A percentile compares a stretch with the other conserved stretches of the same genome.
These are phyloP conservation scores for Coccinonectria pachysandricola DNA, from an alignment of 2,329 filamentous ascomycete genomes.

Conservation along the genomic window DNA sequence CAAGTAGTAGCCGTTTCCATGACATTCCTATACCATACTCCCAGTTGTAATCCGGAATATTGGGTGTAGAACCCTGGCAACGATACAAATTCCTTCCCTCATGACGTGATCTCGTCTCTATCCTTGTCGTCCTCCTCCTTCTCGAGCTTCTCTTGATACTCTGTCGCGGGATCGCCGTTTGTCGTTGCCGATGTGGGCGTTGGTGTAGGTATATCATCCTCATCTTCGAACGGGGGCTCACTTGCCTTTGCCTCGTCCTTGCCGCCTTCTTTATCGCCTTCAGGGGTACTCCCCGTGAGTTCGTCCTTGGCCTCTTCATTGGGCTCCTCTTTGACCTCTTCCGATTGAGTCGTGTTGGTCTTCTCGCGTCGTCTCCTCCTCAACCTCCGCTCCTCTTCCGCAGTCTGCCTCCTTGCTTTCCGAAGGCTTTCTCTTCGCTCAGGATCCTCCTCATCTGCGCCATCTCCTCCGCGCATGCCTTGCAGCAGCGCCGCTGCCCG, in stretches of 20 bases:
- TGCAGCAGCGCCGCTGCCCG: constrained; percentile 76
- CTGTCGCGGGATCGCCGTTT: constrained; percentile 6
- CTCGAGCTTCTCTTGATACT: constrained; percentile 14
- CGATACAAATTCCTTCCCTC: constrained; percentile 8
- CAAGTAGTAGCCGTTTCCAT: no score
- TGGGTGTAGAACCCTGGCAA: no score
- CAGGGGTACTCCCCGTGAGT: no score
- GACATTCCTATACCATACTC: no score
- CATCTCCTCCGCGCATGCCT: constrained; percentile 63
- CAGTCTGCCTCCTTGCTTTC: constrained; percentile 54
- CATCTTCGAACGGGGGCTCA: constrained; percentile 6
- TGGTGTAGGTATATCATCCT: constrained; percentile 13
- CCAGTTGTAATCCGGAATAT: no score
- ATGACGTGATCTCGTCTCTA: no score
- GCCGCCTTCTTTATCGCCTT: constrained; percentile 6
- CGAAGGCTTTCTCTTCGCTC: constrained; percentile 52
- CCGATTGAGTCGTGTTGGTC: constrained; percentile 28
- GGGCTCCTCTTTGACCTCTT: constrained; percentile 16
- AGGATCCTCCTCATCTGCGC: constrained; percentile 37
- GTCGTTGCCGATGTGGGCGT: constrained; percentile 9
- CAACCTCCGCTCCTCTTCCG: constrained; percentile 65
- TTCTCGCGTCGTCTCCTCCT: constrained; percentile 58
- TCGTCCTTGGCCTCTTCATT: constrained; percentile 12
- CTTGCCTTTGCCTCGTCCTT: constrained; percentile 2
- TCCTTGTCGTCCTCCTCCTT: constrained; percentile 6